Percentiles rank a stretch among this genome's conserved stretches.
Conservation (phyloP, 306 rosid species). For the Acacia acuminata region DNA sequence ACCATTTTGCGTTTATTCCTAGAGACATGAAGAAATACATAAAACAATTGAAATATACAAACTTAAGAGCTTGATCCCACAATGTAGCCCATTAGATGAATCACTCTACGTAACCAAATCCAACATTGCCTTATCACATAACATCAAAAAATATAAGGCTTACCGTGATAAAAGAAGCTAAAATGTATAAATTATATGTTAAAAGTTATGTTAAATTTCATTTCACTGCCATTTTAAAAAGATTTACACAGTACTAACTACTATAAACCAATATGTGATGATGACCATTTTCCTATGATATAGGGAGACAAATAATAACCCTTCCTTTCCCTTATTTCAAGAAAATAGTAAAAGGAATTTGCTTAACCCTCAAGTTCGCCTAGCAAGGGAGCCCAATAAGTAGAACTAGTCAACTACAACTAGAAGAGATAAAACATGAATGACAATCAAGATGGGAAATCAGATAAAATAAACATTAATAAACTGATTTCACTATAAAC, state of each 20-base stretch:
- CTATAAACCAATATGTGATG: neutral
- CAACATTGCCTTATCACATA: neutral
- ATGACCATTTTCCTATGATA: neutral
- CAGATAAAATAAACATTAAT: neutral
- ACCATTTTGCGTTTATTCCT: neutral
- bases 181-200: neutral
- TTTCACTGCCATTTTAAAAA: neutral
- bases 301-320: neutral
- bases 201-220: neutral
- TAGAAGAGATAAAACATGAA: neutral
- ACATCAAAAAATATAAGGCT: neutral
- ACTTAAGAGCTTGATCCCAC: neutral
- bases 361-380: neutral
- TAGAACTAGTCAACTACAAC: neutral
- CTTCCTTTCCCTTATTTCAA: neutral
- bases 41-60: neutral
- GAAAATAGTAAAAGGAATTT: neutral
- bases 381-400: neutral
- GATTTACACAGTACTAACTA: neutral
- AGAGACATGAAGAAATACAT: neutral
- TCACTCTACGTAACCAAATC: neutral
- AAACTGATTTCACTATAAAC: neutral
- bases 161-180: neutral
- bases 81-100: neutral
- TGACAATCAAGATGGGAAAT: neutral